Conservation (phyloP, 176 grass and related monocot species). For the Themeda triandra region DNA sequence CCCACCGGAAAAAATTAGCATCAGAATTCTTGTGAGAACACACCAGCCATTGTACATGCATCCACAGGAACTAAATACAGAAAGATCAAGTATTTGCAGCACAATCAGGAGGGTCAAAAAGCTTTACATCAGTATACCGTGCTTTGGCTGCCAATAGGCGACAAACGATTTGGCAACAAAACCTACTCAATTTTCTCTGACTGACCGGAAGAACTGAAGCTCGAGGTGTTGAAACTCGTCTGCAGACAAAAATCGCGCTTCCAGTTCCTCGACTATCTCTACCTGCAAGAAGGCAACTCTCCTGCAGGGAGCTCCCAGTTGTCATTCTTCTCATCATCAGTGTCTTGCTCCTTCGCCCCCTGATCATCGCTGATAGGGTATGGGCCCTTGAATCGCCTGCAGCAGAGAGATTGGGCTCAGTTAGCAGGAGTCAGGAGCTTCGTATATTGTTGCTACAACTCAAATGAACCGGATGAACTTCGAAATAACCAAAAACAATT, state of each 20-base stretch:
- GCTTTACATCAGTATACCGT: background rate
- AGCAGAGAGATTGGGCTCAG: background rate
- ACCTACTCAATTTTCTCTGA: background rate
- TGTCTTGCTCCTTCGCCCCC: background rate
- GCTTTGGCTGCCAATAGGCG: background rate
- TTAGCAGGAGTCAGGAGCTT: background rate
- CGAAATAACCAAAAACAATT: background rate
- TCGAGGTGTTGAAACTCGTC: background rate
- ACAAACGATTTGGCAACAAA: background rate
- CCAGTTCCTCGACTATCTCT: background rate
- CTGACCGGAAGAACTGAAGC: background rate
- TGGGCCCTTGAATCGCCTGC: slow-evolving; percentile 40
- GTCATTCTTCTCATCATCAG: slow-evolving; percentile 24
- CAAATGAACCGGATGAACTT: background rate
- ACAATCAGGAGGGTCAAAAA: background rate
- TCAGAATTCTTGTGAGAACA: background rate
- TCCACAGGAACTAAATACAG: background rate
- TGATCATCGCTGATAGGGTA: slow-evolving; percentile 26
- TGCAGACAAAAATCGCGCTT: background rate
- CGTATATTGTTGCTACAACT: background rate
- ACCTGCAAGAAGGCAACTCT: slow-evolving; percentile 38
- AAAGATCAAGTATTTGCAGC: background rate
- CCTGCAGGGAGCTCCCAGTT: slow-evolving; percentile 54
- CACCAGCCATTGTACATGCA: background rate
- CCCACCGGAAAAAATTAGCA: no score